Base-by-base conservation (phyloP, 768 basidiomycete species). In the Rhodotorula kratochvilovae region DNA sequence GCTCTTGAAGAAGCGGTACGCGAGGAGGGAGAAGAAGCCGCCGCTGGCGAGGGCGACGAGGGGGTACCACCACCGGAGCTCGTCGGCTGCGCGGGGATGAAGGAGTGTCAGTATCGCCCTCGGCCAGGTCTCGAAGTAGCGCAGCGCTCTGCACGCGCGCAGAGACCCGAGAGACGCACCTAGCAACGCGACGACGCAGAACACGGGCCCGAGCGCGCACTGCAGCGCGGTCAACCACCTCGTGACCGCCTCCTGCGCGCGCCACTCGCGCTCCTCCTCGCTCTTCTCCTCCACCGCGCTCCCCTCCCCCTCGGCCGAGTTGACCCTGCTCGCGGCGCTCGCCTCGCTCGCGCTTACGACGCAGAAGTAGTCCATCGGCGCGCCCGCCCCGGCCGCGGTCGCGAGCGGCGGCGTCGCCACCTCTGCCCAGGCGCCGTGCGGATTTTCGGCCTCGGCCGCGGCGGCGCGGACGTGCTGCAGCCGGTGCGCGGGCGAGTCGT, bases 161-260 rank as follows among this genome's bases (percentile, higher is more conserved):
- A 12, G 10, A 23, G 12, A 50, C 23, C 3, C 23, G 48, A 50
- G 4, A 25, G 12, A 84, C 87, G 75, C 72, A 92, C 92, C 85
- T 77, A 93, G 89, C n/a, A 96, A 78, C 15, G 94, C 87, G 11
- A 81, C 81, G 23, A 85, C 85, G 70, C 87, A 88, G 78, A 94
- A 92, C 62, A 91, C 68, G 1, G 95, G 92, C 0, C 90, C 93
- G 5, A 91, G 79, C 7, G 87, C 82, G 80, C 90, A 95, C 76
- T 99, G 95, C 7, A 84, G 83, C 31, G 90, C 89, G 80, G 88
- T 91, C 48, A 98, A 81, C 87, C 89, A 92, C 80, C 92, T 78
- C 63, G 81, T 79, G 64, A 82, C 80, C 16, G 75, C 48, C 33
- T 76, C 73, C 53, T 77, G 77, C 23, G 68, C 72, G 31, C 23